Percentiles rank a stretch among this genome's conserved stretches.
phyloP scores from a whole-genome alignment of 2,329 filamentous ascomycete species.

The Cladosporium sp. region DNA sequence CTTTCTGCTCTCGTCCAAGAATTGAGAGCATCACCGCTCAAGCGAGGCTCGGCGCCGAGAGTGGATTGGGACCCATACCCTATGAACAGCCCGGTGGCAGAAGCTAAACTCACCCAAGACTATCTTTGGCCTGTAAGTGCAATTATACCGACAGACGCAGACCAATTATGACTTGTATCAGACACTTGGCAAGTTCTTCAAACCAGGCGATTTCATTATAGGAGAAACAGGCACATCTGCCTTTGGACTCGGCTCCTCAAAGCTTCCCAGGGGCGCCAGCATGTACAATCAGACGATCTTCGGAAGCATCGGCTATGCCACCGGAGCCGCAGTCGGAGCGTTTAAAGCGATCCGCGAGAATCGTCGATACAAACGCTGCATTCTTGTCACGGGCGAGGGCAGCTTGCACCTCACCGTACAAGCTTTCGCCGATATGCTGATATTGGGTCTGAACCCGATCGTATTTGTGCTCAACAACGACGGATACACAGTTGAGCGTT shows the following conservation, averaged over 20 bases:
- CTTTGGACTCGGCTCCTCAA: constrained; percentile 50
- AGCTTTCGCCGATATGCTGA: constrained; percentile 78
- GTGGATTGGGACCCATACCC: constrained; percentile 46
- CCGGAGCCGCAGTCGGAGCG: constrained; percentile 22
- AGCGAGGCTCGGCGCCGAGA: constrained; percentile 41
- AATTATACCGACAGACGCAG: no score
- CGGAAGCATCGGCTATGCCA: constrained; percentile 3
- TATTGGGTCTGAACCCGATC: constrained; percentile 59
- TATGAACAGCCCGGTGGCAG: constrained; percentile 24
- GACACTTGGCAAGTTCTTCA: constrained; percentile 18
- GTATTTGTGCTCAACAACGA: constrained; percentile 54
- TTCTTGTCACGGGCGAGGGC: constrained; percentile 60
- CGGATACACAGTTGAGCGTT: constrained; percentile 57
- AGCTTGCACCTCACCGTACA: constrained; percentile 59
- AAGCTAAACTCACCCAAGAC: constrained; percentile 20
- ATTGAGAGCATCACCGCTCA: constrained; percentile 49
- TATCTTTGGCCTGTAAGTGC: constrained; percentile 19
- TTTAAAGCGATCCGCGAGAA: constrained; percentile 22
- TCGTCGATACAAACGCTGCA: constrained; percentile 45
- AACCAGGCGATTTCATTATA: constrained; percentile 23
- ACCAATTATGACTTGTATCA: not conserved
- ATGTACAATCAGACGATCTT: constrained; percentile 50
- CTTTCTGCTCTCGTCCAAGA: constrained; percentile 64
- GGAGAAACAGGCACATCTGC: constrained; percentile 32
- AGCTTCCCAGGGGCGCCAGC: constrained; percentile 50